These are phyloP conservation scores for Erythrophleum ivorense DNA, from an alignment of 331 rosid species.

Conservation along the genomic window DNA sequence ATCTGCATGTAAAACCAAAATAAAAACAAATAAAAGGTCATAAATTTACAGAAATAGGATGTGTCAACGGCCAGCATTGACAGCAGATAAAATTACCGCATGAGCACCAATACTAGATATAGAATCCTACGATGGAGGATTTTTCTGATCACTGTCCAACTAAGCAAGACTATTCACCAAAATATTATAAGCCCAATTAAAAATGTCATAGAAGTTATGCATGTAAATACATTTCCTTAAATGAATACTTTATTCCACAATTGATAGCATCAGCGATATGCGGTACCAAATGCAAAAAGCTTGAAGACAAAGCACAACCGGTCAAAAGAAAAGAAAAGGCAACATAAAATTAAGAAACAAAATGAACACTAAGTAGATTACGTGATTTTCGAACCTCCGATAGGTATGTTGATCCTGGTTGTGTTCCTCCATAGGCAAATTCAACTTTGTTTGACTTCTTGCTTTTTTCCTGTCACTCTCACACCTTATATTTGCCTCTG, in stretches of 20 bases:
- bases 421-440: slow-evolving; percentile 63
- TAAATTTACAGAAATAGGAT: slow-evolving; percentile 46
- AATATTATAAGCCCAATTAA: slow-evolving; percentile 19
- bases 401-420: slow-evolving; percentile 56
- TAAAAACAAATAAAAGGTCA: neutral
- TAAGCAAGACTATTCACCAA: slow-evolving; percentile 44
- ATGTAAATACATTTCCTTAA: slow-evolving; percentile 23
- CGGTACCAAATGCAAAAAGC: slow-evolving; percentile 57
- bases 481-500: slow-evolving; percentile 76
- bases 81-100: slow-evolving; percentile 50
- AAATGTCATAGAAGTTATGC: slow-evolving; percentile 21
- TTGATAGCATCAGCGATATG: slow-evolving; percentile 53
- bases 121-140: slow-evolving; percentile 54
- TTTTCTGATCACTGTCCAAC: slow-evolving; percentile 77
- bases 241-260: slow-evolving; percentile 84
- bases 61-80: slow-evolving; percentile 58
- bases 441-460: slow-evolving; percentile 68
- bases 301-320: slow-evolving; percentile 49
- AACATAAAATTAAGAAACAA: slow-evolving; percentile 36
- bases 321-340: slow-evolving; percentile 33
- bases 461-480: slow-evolving; percentile 59
- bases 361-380: slow-evolving; percentile 18
- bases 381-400: slow-evolving; percentile 49
- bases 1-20: neutral
- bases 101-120: slow-evolving; percentile 49